Conservation (phyloP, 2,329 filamentous ascomycete species). For the Ceratocystis lukuohia region DNA sequence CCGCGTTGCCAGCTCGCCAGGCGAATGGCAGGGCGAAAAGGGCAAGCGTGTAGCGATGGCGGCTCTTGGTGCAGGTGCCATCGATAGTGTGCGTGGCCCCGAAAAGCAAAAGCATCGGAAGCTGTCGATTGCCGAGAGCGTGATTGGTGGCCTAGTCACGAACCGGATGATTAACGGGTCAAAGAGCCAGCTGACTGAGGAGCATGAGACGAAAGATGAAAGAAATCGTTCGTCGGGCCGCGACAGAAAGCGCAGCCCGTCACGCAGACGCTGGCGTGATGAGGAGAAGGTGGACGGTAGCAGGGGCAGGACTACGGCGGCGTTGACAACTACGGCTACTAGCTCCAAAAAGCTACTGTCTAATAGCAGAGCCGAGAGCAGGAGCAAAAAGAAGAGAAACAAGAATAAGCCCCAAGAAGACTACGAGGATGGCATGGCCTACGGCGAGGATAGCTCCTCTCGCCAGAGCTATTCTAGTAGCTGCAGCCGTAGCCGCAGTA, state of each 20-base stretch:
- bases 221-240: constrained; percentile 23
- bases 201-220: constrained; percentile 39
- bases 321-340: constrained; percentile 47
- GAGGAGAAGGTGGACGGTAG: constrained; percentile 32
- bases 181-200: constrained; percentile 49
- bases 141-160: constrained; percentile 74
- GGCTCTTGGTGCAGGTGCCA: constrained; percentile 70
- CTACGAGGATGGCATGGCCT: constrained; percentile 17
- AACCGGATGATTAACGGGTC: constrained; percentile 78
- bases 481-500: constrained; percentile 28
- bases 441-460: constrained; percentile 33
- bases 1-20: constrained; percentile 75
- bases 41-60: constrained; percentile 84
- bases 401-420: neutral
- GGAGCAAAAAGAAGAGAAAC: constrained; percentile 28
- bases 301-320: constrained; percentile 34
- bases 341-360: constrained; percentile 43
- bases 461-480: constrained; percentile 31
- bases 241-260: constrained; percentile 22
- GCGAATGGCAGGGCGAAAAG: constrained; percentile 81
- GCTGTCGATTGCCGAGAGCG: constrained; percentile 71
- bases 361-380: neutral
- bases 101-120: constrained; percentile 68
- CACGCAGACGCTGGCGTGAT: constrained; percentile 23
- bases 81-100: constrained; percentile 63